Evolutionary conservation across 495 filamentous ascomycete genomes (phyloP).

Genomic region (Lasiosphaeria miniovina): DNA sequence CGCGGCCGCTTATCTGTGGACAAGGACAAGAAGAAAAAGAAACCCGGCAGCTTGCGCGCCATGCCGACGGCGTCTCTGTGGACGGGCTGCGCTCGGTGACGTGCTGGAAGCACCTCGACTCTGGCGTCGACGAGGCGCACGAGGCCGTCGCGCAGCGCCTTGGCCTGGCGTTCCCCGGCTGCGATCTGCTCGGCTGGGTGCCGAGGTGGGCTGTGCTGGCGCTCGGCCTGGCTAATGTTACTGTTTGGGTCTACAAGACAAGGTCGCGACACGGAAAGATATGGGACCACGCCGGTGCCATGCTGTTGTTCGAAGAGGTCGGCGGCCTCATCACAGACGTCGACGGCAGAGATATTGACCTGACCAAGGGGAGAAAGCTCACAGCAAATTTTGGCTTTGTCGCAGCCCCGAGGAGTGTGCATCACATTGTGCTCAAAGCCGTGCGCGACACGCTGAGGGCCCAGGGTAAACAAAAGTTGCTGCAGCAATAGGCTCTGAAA

Average conservation of each 20-base stretch:
- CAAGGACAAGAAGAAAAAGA: background rate
- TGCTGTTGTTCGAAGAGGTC: constrained; percentile 63
- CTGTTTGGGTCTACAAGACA: constrained; percentile 59
- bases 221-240: constrained; percentile 56
- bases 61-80: constrained; percentile 30
- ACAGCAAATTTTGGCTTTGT: constrained; percentile 49
- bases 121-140: constrained; percentile 44
- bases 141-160: constrained; percentile 46
- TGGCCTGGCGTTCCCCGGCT: constrained; percentile 46
- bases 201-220: constrained; percentile 62
- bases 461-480: constrained; percentile 16
- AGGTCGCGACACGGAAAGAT: constrained; percentile 55
- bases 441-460: constrained; percentile 33
- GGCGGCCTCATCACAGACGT: constrained; percentile 64
- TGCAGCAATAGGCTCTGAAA: background rate
- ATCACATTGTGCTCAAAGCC: constrained; percentile 33
- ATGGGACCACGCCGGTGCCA: constrained; percentile 71
- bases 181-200: constrained; percentile 61
- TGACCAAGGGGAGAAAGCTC: constrained; percentile 42
- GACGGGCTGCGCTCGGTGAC: constrained; percentile 38
- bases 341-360: constrained; percentile 51
- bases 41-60: constrained; percentile 16
- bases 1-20: constrained; percentile 39
- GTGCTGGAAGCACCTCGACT: constrained; percentile 39
- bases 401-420: constrained; percentile 37